phyloP scores from a whole-genome alignment of 768 basidiomycete genomes.

The Clavulina sp. region DNA sequence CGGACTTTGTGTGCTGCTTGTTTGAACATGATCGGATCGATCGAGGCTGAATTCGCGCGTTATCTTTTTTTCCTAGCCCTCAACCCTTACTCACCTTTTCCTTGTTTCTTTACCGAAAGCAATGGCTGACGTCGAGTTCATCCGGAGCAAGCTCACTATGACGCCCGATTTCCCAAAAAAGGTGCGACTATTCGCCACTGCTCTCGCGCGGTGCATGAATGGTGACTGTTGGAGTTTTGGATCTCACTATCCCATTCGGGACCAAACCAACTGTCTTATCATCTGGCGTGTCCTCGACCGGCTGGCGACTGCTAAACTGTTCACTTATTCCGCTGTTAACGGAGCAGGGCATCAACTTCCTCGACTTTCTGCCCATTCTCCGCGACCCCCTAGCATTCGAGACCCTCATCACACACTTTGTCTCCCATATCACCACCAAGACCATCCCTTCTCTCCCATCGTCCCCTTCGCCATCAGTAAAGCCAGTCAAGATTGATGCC shows the following conservation, averaged over 20 bases:
- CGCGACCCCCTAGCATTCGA: conserved; percentile 76
- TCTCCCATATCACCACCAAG: conserved; percentile 68
- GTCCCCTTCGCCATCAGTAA: background rate
- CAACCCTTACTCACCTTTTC: too few relatives aligned
- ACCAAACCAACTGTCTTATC: background rate
- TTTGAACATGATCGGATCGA: too few relatives aligned
- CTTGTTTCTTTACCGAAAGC: too few relatives aligned
- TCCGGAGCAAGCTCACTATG: conserved; percentile 40
- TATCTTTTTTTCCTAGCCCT: too few relatives aligned
- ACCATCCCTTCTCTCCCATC: conserved; percentile 36
- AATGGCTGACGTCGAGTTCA: conserved; percentile 63
- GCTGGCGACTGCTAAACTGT: background rate
- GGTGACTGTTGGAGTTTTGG: background rate
- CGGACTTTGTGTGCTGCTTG: too few relatives aligned
- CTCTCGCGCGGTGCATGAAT: background rate
- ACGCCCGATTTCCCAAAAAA: conserved; percentile 82
- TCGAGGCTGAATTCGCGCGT: too few relatives aligned
- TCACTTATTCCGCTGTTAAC: conserved; percentile 6
- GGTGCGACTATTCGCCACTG: conserved; percentile 33
- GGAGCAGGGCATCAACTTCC: conserved; percentile 67
- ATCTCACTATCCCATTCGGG: background rate
- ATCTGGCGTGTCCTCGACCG: background rate
- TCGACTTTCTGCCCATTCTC: conserved; percentile 91
- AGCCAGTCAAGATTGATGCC: conserved; percentile 57
- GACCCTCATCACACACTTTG: conserved; percentile 73